These are phyloP conservation scores for Dryadomyces quercivorus DNA, from an alignment of 2,329 filamentous ascomycete species.

Conservation along the genomic window DNA sequence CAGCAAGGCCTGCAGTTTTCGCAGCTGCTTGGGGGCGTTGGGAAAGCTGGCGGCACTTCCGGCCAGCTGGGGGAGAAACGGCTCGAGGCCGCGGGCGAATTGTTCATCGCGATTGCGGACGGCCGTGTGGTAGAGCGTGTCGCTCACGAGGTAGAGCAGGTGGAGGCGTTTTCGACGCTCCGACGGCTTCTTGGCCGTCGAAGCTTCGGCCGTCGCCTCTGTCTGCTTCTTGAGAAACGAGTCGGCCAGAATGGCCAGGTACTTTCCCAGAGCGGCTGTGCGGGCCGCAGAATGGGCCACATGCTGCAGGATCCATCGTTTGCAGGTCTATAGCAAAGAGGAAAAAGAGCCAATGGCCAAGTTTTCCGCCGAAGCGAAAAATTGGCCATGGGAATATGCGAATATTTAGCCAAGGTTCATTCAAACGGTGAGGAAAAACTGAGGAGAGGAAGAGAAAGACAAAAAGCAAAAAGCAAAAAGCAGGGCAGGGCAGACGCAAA, in stretches of 20 bases:
- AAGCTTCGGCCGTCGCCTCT: constrained; percentile 15
- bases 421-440: too few species aligned
- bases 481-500: constrained; percentile 2
- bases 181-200: constrained; percentile 14
- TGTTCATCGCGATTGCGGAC: constrained; percentile 33
- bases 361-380: neutral
- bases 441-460: constrained; percentile 11
- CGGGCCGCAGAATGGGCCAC: constrained; percentile 56
- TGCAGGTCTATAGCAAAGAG: constrained; percentile 54
- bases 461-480: constrained; percentile 8
- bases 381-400: constrained; percentile 14
- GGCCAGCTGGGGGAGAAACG: constrained; percentile 50
- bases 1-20: constrained; percentile 52
- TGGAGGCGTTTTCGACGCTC: constrained; percentile 59
- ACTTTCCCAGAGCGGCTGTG: constrained; percentile 59
- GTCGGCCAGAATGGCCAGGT: constrained; percentile 55
- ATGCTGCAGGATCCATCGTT: constrained; percentile 69
- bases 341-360: constrained; percentile 12
- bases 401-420: constrained; percentile 22
- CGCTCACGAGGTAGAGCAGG: constrained; percentile 66
- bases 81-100: constrained; percentile 45
- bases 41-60: constrained; percentile 42
- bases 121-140: constrained; percentile 60
- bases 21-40: constrained; percentile 51
- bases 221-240: constrained; percentile 34